Evolutionary conservation across 2,329 filamentous ascomycete genomes (phyloP).

Genomic region (Sclerotinia trifoliorum): DNA sequence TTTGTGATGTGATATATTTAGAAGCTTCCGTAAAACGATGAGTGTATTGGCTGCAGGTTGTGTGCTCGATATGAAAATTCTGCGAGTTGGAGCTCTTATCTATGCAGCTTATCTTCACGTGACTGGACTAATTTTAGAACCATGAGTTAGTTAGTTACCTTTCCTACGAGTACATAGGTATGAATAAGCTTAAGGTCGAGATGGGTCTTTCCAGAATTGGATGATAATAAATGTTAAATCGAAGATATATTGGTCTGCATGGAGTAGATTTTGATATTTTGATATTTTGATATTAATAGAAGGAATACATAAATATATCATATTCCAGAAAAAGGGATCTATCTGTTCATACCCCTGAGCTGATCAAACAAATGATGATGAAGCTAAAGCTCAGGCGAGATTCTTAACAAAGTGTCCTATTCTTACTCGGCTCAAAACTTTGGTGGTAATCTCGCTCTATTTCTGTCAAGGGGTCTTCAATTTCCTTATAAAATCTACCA

Average conservation of each 20-base stretch:
- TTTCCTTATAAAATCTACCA: neutral
- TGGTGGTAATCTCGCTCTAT: neutral
- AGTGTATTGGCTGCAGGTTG: neutral
- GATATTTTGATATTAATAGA: neutral
- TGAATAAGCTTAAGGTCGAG: neutral
- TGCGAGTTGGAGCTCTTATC: neutral
- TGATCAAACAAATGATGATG: slow-evolving; percentile 11
- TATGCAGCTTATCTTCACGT: slow-evolving; percentile 7
- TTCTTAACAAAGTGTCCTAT: slow-evolving; percentile 25
- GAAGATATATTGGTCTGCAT: neutral
- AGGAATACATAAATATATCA: neutral
- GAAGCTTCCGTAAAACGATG: neutral
- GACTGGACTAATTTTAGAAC: neutral
- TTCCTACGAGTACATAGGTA: neutral
- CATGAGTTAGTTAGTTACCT: neutral
- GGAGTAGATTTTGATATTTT: neutral
- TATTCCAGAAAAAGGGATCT: neutral
- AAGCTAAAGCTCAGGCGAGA: slow-evolving; percentile 17
- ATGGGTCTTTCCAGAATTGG: neutral
- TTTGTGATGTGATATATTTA: too few species aligned
- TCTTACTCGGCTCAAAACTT: slow-evolving; percentile 14
- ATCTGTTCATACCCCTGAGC: neutral
- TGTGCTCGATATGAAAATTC: neutral
- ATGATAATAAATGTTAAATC: neutral
- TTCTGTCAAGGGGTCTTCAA: slow-evolving; percentile 18